A percentile compares a stretch with the other conserved stretches of the same genome.
phyloP scores from a whole-genome alignment of 129 eudicot species.

The Glebionis coronaria region DNA sequence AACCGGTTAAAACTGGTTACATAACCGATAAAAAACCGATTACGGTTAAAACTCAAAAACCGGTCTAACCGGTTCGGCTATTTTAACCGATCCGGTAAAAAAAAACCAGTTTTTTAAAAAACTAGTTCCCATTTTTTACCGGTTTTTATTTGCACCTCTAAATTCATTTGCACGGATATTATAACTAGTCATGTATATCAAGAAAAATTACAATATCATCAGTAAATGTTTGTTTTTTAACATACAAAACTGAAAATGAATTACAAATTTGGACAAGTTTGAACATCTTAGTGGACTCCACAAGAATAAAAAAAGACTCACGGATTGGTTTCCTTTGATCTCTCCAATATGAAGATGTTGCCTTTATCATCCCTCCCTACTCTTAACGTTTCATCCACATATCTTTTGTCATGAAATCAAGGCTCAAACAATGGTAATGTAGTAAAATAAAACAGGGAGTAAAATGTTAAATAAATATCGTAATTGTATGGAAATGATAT shows the following conservation, averaged over 20 bases:
- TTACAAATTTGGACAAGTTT: not conserved
- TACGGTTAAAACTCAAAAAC: no score
- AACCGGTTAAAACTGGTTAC: no score
- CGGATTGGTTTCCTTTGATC: conserved; percentile 34
- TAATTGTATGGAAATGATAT: no score
- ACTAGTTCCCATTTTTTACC: no score
- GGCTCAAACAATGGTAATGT: conserved; percentile 14
- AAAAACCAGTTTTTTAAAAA: no score
- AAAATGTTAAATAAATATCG: no score
- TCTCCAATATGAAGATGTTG: conserved; percentile 80
- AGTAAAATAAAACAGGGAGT: no score
- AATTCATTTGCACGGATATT: no score
- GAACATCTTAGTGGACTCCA: not conserved
- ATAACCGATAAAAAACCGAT: no score
- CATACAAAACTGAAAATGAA: not conserved
- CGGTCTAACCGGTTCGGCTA: no score
- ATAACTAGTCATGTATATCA: not conserved
- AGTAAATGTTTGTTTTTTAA: not conserved
- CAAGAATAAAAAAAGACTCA: conserved; percentile 3
- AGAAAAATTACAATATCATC: not conserved
- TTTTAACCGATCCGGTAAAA: no score
- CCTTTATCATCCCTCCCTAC: conserved; percentile 95
- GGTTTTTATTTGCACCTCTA: no score
- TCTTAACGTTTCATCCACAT: conserved; percentile 70
- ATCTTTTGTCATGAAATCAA: conserved; percentile 45